Base-by-base conservation (phyloP, 2,329 filamentous ascomycete species). In the Myriosclerotinia duriaeana region DNA sequence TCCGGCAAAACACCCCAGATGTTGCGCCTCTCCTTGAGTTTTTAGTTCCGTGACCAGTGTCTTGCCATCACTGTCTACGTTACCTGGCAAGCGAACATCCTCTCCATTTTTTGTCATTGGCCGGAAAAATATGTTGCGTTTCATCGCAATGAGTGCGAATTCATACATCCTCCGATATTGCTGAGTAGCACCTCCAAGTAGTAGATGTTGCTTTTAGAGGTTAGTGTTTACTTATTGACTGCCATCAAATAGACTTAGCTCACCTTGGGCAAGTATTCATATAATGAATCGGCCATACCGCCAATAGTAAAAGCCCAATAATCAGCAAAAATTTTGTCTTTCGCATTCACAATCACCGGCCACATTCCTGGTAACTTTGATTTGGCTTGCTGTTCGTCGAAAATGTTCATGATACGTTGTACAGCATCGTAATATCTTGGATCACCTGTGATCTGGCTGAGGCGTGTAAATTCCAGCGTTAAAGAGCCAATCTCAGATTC, bases 1-100 rank as follows among this genome's bases (percentile, higher is more conserved):
- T 15, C 89, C 89, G 3, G 84, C 80, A 73, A 90, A 93, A 76
- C 90, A 93, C 1, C 84, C 84, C 1, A 92, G 80, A 76, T 92
- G 90, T 70, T 90, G 85, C 9, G 82, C 78, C 48, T 73, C 79
- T 44, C 71, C 66, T 77, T 70, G 69, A n/a, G 70, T 56, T 42
- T 78, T 62, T 26, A 78, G 72, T 34, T 60, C 44, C 17, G 46
- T 65, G 5, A 65, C 44, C 11, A 22, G 30, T 11, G 64, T 65
- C 30, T 61, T 60, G 2, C 64, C 64, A 11, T 65, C 38, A 11
- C 53, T 65, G 26, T 74, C 72, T 8, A 78, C 76, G 58, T 81
- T 79, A 12, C 83, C 84, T 3, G 84, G 79, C 65, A 86, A 78
- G 14, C 84, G 76, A 20, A 86, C 78, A 59, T 72, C 71, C 1